Base-by-base conservation (phyloP, 768 basidiomycete genomes). In the Gymnopilus junonius region DNA sequence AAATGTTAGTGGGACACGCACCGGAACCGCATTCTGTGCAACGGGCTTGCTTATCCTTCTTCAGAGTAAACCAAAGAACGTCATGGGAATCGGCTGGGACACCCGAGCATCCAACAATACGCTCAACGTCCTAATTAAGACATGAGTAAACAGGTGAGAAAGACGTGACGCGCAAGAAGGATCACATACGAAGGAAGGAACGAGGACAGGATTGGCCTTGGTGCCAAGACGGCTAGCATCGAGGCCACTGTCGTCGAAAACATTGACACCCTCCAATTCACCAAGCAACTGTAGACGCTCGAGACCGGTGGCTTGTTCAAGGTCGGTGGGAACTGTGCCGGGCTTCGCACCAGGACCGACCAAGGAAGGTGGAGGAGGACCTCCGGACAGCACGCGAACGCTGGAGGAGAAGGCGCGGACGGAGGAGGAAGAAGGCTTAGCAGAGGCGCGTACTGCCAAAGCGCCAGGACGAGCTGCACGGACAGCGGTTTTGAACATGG, bases 11-110 rank as follows among this genome's bases (percentile, higher is more conserved):
- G 23, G 46, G 45, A 54, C 51, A 79, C 89, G 55, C 71, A 96
- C 95, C 93, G 59, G 91, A 95, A 69, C 96, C 96, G 68, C 96
- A 98, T 79, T 98, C 96, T 12, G 86, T 82, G 87, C 96, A 98
- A 74, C 96, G 91, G 65, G 83, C 81, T 67, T 84, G 81, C 76
- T 89, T 87, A 70, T 90, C 83, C 69, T 86, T 83, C 63, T 76
- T 82, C 69, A 92, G 66, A 64, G 73, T 84, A 75, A 95, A 87
- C 96, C 96, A 98, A 70, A 88, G 82, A 58, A 95, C 83, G 70
- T 98, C 94, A 79, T 98, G 97, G 34, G 95, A 96, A 78, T 99
- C 97, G 46, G 92, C 93, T 10, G 97, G 97, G 71, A 85, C 88
- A 56, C 97, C 97, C 42, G 97, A 95, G 84, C 96, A 99, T 48